phyloP scores from a whole-genome alignment of 139 green algal species.

The Chlorella sp. region DNA sequence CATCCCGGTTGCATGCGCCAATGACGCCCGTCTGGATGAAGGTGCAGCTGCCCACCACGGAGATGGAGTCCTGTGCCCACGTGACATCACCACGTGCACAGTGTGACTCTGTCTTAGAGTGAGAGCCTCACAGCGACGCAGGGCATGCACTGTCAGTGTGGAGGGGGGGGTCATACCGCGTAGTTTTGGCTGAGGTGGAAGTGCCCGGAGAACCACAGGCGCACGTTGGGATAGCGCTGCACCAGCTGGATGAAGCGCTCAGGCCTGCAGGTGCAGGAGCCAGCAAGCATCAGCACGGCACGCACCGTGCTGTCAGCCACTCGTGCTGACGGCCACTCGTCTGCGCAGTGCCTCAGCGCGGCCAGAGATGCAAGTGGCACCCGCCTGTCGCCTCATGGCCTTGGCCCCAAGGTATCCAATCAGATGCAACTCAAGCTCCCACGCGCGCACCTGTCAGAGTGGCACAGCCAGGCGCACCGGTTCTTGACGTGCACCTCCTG shows the following conservation, averaged over 20 bases:
- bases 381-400: background rate
- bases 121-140: too few relatives aligned
- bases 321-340: background rate
- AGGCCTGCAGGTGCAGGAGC: slow-evolving; percentile 13
- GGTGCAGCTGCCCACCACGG: slow-evolving; percentile 42
- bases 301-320: background rate
- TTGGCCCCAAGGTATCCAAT: background rate
- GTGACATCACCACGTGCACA: too few relatives aligned
- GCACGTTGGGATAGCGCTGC: slow-evolving; percentile 49
- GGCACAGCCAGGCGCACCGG: slow-evolving; percentile 58
- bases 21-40: slow-evolving; percentile 81
- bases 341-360: background rate
- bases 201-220: slow-evolving; percentile 57
- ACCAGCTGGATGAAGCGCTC: slow-evolving; percentile 58
- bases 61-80: slow-evolving; percentile 54
- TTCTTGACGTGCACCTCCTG: slow-evolving; percentile 84
- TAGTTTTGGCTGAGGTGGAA: slow-evolving; percentile 81
- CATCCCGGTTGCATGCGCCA: slow-evolving; percentile 67
- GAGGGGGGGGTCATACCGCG: background rate
- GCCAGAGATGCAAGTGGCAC: background rate
- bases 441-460: slow-evolving; percentile 12
- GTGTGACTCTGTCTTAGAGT: too few relatives aligned
- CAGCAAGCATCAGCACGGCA: background rate
- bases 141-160: too few relatives aligned
- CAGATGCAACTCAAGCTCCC: background rate